Base-by-base conservation (phyloP, 2,329 filamentous ascomycete genomes). In the Stromatinia cepivora region DNA sequence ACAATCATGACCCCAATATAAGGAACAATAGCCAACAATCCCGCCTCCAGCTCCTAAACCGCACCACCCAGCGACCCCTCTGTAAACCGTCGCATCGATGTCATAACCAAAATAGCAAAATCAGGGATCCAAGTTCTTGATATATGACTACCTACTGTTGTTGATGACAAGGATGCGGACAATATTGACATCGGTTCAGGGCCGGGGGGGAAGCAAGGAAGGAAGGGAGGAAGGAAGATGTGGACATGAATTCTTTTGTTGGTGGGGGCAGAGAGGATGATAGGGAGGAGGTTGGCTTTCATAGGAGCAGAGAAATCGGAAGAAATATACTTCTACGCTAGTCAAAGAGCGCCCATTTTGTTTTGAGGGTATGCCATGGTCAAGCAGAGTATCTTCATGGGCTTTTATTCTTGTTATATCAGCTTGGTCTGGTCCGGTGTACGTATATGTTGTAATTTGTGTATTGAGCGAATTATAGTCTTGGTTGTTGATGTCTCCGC, bases 261-360 rank as follows among this genome's bases (percentile, higher is more conserved):
- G n/a, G 90, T 89, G 22, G 85, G 82, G 0, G 87, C 82, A 69
- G 88, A 87, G 71, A 89, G 54, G 54, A 90, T 84, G 69, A 90
- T 89, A 0, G 88, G 88, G 77, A 90, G 0, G 81, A 73, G 75
- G 88, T 85, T 0, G 90, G 80, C 73, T 88, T 87, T 83, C 85
- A 88, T 0, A 88, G 88, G 10, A 86, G 82, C 83, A 84, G 88
- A 31, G 90, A 80, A 72, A 87, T 86, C 42, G 82, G 77, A 2
- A 85, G 54, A 39, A 89, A 80, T 31, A 80, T 81, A 72, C 85
- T 79, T 2, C 82, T 78, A 72, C 77, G 84, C 0, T n/a, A 80
- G 75, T 70, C 86, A 76, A 81, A 86, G 5, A 87, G 69, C 36
- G 78, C 79, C 82, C 87, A 90, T 77, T 90, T 65, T 75, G 71